Evolutionary conservation across 805 yeast genomes (phyloP).

Genomic region (Kodamaea kaohsiungensis): DNA sequence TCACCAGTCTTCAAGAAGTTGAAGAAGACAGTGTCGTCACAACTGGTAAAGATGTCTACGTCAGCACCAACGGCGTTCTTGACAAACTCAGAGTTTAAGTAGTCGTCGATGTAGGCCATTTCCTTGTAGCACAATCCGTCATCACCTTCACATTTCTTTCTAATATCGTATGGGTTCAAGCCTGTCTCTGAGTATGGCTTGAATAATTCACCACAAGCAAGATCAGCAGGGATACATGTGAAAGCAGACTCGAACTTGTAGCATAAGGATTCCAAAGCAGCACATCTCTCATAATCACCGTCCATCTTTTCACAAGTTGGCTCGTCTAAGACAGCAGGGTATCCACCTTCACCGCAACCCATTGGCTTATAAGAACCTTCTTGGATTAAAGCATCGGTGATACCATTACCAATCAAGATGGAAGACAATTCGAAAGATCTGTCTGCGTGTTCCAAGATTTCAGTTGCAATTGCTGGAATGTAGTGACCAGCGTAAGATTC

Average conservation of each 20-base stretch:
- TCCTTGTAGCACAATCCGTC: conserved; percentile 55
- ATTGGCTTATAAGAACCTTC: conserved; percentile 41
- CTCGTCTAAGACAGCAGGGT: conserved; percentile 34
- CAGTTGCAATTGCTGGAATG: conserved; percentile 24
- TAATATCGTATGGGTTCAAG: conserved; percentile 64
- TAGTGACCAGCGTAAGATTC: conserved; percentile 30
- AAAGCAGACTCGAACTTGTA: conserved; percentile 32
- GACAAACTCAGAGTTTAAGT: conserved; percentile 54
- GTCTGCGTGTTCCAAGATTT: conserved; percentile 24
- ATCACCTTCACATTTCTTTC: conserved; percentile 50
- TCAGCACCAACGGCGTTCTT: conserved; percentile 60
- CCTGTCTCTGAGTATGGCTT: conserved; percentile 47
- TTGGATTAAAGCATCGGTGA: conserved; percentile 45
- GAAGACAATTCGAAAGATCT: conserved; percentile 33
- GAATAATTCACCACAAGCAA: conserved; percentile 32
- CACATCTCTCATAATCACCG: conserved; percentile 36
- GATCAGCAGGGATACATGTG: conserved; percentile 43
- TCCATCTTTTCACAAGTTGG: conserved; percentile 38
- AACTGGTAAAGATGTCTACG: conserved; percentile 44
- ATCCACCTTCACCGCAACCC: conserved; percentile 49
- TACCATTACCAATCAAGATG: conserved; percentile 47
- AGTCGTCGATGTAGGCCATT: conserved; percentile 50
- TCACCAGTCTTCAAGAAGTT: conserved; percentile 62
- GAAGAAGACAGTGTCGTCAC: conserved; percentile 51
- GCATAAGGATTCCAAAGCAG: conserved; percentile 30